Evolutionary conservation across 805 yeast species (phyloP).

Genomic region (Tetrapisispora taiwanensis): DNA sequence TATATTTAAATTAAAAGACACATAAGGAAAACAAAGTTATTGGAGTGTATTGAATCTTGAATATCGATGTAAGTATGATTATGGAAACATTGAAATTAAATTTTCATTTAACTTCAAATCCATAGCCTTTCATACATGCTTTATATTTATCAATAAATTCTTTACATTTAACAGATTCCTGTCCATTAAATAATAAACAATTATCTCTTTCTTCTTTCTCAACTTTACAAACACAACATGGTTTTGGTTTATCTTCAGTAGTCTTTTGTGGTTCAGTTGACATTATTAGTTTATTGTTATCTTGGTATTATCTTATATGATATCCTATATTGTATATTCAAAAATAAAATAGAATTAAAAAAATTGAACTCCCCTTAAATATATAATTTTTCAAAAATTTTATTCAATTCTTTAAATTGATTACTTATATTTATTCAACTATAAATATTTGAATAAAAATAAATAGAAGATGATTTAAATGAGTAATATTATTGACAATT

Average conservation of each 20-base stretch:
- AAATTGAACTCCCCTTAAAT: background rate
- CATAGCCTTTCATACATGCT: constrained; percentile 84
- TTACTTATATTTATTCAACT: no score
- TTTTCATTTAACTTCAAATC: constrained; percentile 39
- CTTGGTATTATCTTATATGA: background rate
- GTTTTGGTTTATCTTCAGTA: constrained; percentile 56
- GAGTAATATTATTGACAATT: no score
- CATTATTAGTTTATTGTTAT: background rate
- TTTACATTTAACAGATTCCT: constrained; percentile 68
- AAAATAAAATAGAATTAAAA: no score
- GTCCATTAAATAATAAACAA: constrained; percentile 73
- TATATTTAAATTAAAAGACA: no score
- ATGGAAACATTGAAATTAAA: no score
- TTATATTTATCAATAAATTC: constrained; percentile 64
- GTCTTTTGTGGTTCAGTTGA: background rate
- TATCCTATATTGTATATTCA: background rate
- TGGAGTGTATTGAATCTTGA: no score
- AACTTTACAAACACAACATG: constrained; percentile 90
- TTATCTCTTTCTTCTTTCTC: constrained; percentile 79
- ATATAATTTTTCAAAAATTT: no score
- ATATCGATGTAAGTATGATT: no score
- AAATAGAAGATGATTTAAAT: no score
- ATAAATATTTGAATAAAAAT: no score
- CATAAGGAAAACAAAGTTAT: no score
- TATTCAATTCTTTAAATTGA: no score